These are phyloP conservation scores for Cladorrhinum samala DNA, from an alignment of 495 filamentous ascomycete species.

Conservation along the genomic window DNA sequence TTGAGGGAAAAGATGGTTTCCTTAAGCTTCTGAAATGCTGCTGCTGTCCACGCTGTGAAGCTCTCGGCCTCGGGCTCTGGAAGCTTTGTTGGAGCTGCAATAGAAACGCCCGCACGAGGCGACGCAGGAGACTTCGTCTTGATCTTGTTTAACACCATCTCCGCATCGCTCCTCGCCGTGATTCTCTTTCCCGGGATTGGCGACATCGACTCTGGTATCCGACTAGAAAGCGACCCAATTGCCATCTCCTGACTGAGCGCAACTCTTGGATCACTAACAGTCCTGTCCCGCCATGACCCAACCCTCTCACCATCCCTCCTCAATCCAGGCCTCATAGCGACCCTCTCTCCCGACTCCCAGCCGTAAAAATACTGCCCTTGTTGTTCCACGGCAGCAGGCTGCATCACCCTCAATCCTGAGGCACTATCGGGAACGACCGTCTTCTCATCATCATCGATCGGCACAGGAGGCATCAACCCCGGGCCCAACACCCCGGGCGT, in stretches of 20 bases:
- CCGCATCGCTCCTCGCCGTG: constrained; percentile 33
- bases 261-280: constrained; percentile 42
- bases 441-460: constrained; percentile 16
- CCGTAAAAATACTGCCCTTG: constrained; percentile 13
- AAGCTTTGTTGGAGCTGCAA: constrained; percentile 1
- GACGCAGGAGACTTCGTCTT: no score
- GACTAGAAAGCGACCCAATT: constrained; percentile 25
- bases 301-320: constrained; percentile 43
- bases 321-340: constrained; percentile 33
- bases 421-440: constrained; percentile 14
- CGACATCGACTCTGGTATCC: constrained; percentile 7
- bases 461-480: constrained; percentile 17
- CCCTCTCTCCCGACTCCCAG: constrained; percentile 36
- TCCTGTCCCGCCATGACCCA: constrained; percentile 42
- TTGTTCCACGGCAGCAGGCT: neutral
- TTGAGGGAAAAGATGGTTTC: no score
- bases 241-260: constrained; percentile 38
- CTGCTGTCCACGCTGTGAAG: no score
- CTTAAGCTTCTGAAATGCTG: no score
- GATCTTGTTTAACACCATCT: constrained; percentile 35
- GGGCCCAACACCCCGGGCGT: constrained; percentile 10
- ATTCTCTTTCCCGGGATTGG: constrained; percentile 16
- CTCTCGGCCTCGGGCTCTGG: constrained; percentile 14
- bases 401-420: neutral
- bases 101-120: constrained; percentile 6